Conservation (phyloP, 179 eudicot species). For the Dionaea muscipula region DNA sequence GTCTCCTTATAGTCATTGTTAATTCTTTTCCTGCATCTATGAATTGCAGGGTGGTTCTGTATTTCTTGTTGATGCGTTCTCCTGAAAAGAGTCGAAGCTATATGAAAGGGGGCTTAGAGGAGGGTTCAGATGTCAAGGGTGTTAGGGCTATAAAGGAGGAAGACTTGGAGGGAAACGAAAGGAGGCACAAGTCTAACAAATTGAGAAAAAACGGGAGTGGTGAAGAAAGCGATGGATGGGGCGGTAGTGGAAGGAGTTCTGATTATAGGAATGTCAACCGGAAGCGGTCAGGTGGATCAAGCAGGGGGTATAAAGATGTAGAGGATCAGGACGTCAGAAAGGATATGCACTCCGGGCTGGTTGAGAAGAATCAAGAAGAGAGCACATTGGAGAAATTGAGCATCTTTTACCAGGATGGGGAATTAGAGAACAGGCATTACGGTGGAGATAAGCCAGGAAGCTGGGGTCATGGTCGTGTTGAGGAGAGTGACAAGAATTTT, state of each 20-base stretch:
- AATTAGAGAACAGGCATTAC: constrained; percentile 44
- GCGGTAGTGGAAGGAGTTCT: constrained; percentile 36
- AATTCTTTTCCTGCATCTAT: too few species aligned
- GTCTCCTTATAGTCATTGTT: too few species aligned
- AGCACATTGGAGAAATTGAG: constrained; percentile 64
- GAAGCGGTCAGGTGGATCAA: constrained; percentile 47
- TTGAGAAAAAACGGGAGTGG: constrained; percentile 38
- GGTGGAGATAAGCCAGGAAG: constrained; percentile 36
- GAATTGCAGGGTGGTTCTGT: neutral
- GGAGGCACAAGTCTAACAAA: constrained; percentile 51
- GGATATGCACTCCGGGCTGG: constrained; percentile 39
- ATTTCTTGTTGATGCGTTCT: constrained; percentile 31
- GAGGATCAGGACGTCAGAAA: constrained; percentile 44
- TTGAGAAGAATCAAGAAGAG: constrained; percentile 51
- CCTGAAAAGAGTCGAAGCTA: constrained; percentile 33
- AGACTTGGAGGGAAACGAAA: constrained; percentile 49
- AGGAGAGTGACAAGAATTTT: constrained; percentile 40
- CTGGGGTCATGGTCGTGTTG: constrained; percentile 34
- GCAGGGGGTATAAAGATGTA: constrained; percentile 46
- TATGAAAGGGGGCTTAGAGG: constrained; percentile 30
- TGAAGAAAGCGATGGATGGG: constrained; percentile 57
- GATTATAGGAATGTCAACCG: constrained; percentile 47
- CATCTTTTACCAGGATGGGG: constrained; percentile 78
- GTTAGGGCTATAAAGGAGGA: constrained; percentile 34
- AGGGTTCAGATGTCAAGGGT: constrained; percentile 25